Evolutionary conservation across 2,329 filamentous ascomycete species (phyloP).

Genomic region (Cordyceps fumosorosea): DNA sequence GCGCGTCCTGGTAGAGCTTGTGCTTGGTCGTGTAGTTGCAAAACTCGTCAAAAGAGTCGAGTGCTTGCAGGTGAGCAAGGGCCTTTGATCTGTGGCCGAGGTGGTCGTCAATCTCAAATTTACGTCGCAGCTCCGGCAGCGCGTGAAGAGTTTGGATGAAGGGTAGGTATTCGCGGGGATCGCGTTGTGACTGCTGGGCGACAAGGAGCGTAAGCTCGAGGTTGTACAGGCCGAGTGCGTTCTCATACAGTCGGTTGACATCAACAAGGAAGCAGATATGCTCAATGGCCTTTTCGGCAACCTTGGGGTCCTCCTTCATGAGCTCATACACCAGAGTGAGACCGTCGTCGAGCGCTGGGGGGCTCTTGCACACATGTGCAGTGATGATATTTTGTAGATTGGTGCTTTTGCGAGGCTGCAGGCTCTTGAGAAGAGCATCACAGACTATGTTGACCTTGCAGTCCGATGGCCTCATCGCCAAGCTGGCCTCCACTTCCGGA

Average conservation of each 20-base stretch:
- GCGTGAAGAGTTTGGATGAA: constrained; percentile 85
- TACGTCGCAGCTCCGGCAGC: constrained; percentile 61
- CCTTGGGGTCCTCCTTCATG: constrained; percentile 57
- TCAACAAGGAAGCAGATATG: constrained; percentile 98
- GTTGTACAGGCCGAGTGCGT: constrained; percentile 84
- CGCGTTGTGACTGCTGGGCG: constrained; percentile 91
- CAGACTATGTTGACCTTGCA: constrained; percentile 83
- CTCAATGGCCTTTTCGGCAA: constrained; percentile 84
- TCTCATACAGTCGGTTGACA: constrained; percentile 84
- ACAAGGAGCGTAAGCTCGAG: constrained; percentile 84
- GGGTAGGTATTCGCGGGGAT: constrained; percentile 90
- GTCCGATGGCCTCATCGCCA: constrained; percentile 17
- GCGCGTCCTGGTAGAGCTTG: constrained; percentile 67
- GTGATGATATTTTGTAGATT: constrained; percentile 90
- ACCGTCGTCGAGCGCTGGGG: constrained; percentile 83
- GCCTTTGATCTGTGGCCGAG: constrained; percentile 73
- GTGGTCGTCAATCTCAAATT: constrained; percentile 84
- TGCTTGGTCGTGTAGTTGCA: constrained; percentile 74
- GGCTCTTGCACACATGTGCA: constrained; percentile 86
- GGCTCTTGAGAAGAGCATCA: constrained; percentile 67
- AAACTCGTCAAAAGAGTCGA: constrained; percentile 71
- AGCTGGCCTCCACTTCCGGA: constrained; percentile 13
- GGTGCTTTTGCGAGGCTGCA: constrained; percentile 55
- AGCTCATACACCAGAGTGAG: constrained; percentile 72
- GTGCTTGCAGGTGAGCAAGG: constrained; percentile 63